A percentile compares a stretch with the other conserved stretches of the same genome.
Conservation (phyloP, 2,329 filamentous ascomycete genomes). For the Colletotrichum neosansevieriae region DNA sequence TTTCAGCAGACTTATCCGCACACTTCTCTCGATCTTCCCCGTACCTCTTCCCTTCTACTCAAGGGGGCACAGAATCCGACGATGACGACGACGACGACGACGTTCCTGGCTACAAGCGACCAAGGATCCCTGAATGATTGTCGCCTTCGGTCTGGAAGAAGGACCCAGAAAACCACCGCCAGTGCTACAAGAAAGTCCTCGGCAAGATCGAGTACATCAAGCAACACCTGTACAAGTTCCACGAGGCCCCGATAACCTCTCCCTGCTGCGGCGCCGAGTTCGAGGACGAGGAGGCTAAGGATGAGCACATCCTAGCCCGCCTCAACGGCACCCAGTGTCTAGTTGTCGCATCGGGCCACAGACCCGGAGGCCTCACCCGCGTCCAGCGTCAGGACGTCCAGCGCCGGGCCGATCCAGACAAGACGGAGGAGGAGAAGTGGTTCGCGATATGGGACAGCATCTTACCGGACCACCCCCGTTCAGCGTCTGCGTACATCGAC, state of each 20-base stretch:
- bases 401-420: constrained; percentile 36
- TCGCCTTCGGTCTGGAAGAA: constrained; percentile 49
- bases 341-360: neutral
- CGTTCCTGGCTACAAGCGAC: constrained; percentile 1
- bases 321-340: no score
- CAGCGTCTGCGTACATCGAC: constrained; percentile 44
- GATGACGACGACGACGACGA: constrained; percentile 1
- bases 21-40: neutral
- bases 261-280: constrained; percentile 44
- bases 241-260: constrained; percentile 46
- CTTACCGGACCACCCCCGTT: constrained; percentile 42
- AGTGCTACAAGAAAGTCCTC: constrained; percentile 47
- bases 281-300: constrained; percentile 41
- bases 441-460: constrained; percentile 47
- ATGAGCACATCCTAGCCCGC: constrained; percentile 40
- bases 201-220: constrained; percentile 47
- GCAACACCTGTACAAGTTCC: constrained; percentile 46
- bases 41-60: neutral
- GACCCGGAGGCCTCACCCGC: constrained; percentile 16
- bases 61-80: constrained; percentile 1
- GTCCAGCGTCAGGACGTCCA: constrained; percentile 42
- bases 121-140: constrained; percentile 43
- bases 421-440: constrained; percentile 46
- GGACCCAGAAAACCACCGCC: constrained; percentile 44
- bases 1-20: neutral